phyloP scores from a whole-genome alignment of 306 rosid genomes.

The Rubus parviflorus region DNA sequence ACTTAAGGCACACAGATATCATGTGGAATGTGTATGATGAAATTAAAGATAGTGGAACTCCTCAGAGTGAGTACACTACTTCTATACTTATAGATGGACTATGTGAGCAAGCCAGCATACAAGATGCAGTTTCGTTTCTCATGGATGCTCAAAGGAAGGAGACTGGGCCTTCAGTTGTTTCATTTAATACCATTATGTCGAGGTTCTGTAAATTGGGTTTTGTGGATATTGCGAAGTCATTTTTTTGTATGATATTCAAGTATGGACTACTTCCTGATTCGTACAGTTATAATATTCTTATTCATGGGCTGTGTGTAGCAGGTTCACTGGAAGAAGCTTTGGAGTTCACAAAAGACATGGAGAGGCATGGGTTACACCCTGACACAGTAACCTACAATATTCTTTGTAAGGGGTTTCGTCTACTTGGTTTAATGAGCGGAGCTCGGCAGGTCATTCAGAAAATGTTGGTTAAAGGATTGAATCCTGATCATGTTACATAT shows the following conservation, averaged over 20 bases:
- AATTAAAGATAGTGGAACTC: conserved; percentile 34
- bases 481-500: conserved; percentile 43
- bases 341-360: conserved; percentile 46
- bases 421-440: conserved; percentile 50
- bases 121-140: conserved; percentile 45
- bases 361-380: conserved; percentile 47
- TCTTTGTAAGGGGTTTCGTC: conserved; percentile 52
- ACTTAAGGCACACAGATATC: conserved; percentile 40
- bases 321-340: conserved; percentile 58
- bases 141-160: conserved; percentile 19
- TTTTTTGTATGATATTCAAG: conserved; percentile 52
- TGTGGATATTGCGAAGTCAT: conserved; percentile 43
- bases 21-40: conserved; percentile 52
- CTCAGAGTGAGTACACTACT: conserved; percentile 39
- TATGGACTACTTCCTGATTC: conserved; percentile 49
- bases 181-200: conserved; percentile 49
- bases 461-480: conserved; percentile 44
- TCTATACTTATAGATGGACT: conserved; percentile 50
- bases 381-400: conserved; percentile 44
- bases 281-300: conserved; percentile 58
- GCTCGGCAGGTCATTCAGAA: conserved; percentile 39
- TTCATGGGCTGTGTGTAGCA: conserved; percentile 58
- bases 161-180: conserved; percentile 39
- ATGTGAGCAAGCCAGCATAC: conserved; percentile 46
- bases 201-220: conserved; percentile 46